A percentile compares a stretch with the other conserved stretches of the same genome.
These are phyloP conservation scores for Ophiostoma quercus DNA, from an alignment of 2,329 filamentous ascomycete species.

Conservation along the genomic window DNA sequence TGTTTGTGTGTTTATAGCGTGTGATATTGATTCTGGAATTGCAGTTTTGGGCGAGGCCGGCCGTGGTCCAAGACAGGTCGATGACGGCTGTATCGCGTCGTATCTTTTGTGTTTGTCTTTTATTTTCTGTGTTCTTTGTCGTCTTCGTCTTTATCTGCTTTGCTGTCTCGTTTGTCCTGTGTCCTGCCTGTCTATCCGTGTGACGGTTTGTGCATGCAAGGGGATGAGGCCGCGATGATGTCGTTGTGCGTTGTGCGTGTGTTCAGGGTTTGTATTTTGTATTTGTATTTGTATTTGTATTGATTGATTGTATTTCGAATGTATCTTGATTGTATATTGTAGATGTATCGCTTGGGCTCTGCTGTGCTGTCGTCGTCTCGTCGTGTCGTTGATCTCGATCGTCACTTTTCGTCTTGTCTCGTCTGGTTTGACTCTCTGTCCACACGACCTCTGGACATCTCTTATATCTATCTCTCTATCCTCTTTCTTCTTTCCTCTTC, in stretches of 20 bases:
- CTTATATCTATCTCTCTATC: background rate
- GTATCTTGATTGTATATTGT: background rate
- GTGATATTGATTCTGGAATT: background rate
- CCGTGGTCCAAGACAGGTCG: background rate
- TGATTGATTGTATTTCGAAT: background rate
- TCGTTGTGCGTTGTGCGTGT: background rate
- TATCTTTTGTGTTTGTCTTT: too few species aligned
- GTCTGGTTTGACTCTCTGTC: background rate
- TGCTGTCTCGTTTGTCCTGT: background rate
- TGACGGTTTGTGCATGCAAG: constrained; percentile 1
- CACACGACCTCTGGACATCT: background rate
- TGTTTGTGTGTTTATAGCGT: background rate
- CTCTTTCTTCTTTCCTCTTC: background rate
- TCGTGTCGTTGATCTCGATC: background rate
- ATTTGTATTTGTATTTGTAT: background rate
- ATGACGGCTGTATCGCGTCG: background rate
- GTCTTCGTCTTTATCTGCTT: background rate
- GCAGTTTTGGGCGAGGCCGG: background rate
- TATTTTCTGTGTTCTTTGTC: too few species aligned
- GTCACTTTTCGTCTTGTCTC: background rate
- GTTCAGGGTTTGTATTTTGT: background rate
- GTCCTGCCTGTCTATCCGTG: background rate
- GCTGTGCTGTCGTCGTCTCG: background rate
- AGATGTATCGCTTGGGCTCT: background rate
- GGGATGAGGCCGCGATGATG: constrained; percentile 1